Evolutionary conservation across 2,329 filamentous ascomycete species (phyloP), one percentile per base, ranked within the genome.

Genomic region (Eurotiales sp.): DNA sequence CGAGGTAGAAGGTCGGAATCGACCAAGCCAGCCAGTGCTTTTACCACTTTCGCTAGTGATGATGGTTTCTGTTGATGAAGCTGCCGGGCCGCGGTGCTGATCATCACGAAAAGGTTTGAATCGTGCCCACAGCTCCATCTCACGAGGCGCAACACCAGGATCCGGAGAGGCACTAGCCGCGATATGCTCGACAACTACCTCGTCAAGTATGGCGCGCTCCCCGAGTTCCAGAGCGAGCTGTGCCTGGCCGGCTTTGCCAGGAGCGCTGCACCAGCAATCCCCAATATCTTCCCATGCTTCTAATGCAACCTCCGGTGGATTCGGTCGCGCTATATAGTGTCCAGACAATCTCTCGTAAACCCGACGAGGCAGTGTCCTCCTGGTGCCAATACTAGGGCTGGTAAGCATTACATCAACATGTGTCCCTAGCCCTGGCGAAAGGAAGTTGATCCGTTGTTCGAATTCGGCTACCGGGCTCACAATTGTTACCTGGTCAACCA

Each of bases 211-310:
- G 51, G 91, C 77, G 5, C 70, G 56, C n/a, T 65, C 64, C 1
- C 64, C 61, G 0, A 75, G 62, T 4, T 61, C 47, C 17, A 77
- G 62, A 2, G 62, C 61, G 11, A 78, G 60, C 55, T 77, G 74
- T 7, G 72, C 61, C 14, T 72, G 70, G 12, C 65, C 66, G 44
- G 76, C 57, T 0, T 74, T 77, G 46, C 67, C 64, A 8, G 73
- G 68, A 4, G 48, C 52, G 4, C 86, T 84, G 67, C 92, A 97
- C 87, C 90, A 97, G 69, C 90, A 95, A 55, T 97, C 88, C 17
- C 87, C 88, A 29, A 86, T 79, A 44, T 95, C 88, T 8, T 84
- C 75, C 90, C 91, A 96, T 3, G 75, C 71, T 1, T 70, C 64
- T 2, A 96, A 75, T 1, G 87, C 89, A 0, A 76, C 67, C n/a